These are phyloP conservation scores for Fragaria ananassa DNA, from an alignment of 306 rosid genomes.

Conservation along the genomic window DNA sequence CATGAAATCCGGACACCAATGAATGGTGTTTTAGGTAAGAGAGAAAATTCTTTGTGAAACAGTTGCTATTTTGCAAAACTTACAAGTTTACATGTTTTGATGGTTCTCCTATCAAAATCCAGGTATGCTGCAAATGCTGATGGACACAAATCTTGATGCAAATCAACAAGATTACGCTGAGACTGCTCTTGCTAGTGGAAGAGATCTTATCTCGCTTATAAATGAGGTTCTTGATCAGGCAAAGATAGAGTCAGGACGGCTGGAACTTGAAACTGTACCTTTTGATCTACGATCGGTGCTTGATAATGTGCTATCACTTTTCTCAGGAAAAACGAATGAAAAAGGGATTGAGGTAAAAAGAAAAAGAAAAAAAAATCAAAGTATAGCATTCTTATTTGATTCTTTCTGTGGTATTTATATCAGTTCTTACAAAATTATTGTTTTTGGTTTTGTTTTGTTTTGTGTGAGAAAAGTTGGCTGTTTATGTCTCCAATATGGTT, in stretches of 20 bases:
- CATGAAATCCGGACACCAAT: constrained; percentile 99
- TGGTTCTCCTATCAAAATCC: constrained; percentile 26
- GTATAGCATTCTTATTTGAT: constrained; percentile 10
- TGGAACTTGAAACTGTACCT: constrained; percentile 88
- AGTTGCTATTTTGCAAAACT: constrained; percentile 14
- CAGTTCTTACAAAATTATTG: constrained; percentile 21
- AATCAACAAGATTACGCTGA: constrained; percentile 77
- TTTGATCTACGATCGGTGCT: constrained; percentile 72
- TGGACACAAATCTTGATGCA: constrained; percentile 84
- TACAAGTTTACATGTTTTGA: constrained; percentile 23
- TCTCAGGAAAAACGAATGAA: constrained; percentile 64
- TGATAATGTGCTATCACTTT: constrained; percentile 70
- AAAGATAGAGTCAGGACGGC: constrained; percentile 88
- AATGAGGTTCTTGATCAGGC: constrained; percentile 97
- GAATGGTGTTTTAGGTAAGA: constrained; percentile 93
- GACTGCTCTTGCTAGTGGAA: constrained; percentile 82
- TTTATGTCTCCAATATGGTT: constrained; percentile 72
- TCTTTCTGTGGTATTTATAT: background rate
- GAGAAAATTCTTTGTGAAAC: constrained; percentile 5
- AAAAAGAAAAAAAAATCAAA: background rate
- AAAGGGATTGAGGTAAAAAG: constrained; percentile 70
- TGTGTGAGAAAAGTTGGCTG: constrained; percentile 71
- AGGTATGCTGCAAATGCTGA: constrained; percentile 98
- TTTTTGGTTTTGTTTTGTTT: constrained; percentile 29
- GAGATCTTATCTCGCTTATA: constrained; percentile 77